Evolutionary conservation across 495 filamentous ascomycete species (phyloP).

Genomic region (Emericellopsis terricola): DNA sequence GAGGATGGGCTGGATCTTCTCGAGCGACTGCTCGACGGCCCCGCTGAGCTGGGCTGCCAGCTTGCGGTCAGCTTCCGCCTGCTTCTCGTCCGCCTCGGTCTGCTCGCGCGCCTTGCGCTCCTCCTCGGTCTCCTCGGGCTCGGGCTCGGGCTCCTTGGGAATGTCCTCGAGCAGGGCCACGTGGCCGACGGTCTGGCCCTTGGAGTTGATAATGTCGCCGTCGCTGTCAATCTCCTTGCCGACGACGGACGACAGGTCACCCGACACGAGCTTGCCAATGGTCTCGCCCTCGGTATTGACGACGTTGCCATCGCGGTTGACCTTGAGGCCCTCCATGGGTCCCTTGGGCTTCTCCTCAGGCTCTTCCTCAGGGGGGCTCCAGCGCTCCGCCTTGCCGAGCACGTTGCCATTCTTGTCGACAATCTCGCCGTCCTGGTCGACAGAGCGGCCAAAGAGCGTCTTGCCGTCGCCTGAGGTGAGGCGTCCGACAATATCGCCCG

Average conservation of each 20-base stretch:
- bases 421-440: conserved; percentile 74
- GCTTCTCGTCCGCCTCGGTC: conserved; percentile 34
- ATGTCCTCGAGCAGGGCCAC: conserved; percentile 65
- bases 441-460: conserved; percentile 50
- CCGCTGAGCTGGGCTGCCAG: conserved; percentile 59
- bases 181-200: conserved; percentile 66
- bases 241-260: conserved; percentile 47
- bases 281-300: conserved; percentile 65
- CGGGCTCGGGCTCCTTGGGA: conserved; percentile 15
- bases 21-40: conserved; percentile 63
- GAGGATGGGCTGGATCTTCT: conserved; percentile 68
- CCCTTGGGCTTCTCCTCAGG: conserved; percentile 40
- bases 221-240: conserved; percentile 77
- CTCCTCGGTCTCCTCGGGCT: conserved; percentile 22
- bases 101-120: conserved; percentile 20
- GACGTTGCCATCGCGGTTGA: conserved; percentile 72
- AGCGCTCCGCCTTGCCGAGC: conserved; percentile 66
- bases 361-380: conserved; percentile 62
- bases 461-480: conserved; percentile 56
- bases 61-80: conserved; percentile 47
- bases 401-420: conserved; percentile 67
- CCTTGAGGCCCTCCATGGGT: conserved; percentile 53
- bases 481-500: conserved; percentile 54
- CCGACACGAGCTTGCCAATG: conserved; percentile 61
- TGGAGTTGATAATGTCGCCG: conserved; percentile 66